A percentile compares a stretch with the other conserved stretches of the same genome.
Evolutionary conservation across 805 yeast genomes (phyloP).

Genomic region (Hanseniaspora taiwanica): DNA sequence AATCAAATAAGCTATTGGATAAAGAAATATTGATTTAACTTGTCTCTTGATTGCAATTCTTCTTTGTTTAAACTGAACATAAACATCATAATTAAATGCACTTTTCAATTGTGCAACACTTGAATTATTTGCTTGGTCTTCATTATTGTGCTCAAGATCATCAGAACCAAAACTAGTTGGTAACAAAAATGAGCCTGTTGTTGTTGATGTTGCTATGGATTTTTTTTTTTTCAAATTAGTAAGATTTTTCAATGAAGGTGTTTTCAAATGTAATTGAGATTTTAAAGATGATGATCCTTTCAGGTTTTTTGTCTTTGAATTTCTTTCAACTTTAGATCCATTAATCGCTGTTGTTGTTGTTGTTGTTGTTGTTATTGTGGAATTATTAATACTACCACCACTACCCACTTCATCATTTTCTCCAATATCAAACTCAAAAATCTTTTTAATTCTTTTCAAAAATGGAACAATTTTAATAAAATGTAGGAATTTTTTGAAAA

Average conservation of each 20-base stretch:
- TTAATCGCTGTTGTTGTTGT: no score
- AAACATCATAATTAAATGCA: constrained; percentile 28
- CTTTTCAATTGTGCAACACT: constrained; percentile 32
- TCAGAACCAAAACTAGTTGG: no score
- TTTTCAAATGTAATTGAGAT: neutral
- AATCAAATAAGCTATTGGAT: constrained; percentile 70
- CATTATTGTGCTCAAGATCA: neutral
- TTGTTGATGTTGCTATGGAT: no score
- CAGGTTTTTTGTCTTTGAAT: no score
- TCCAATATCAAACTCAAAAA: neutral
- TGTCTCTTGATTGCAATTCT: constrained; percentile 61
- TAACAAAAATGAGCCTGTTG: no score
- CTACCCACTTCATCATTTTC: neutral
- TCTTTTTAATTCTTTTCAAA: neutral
- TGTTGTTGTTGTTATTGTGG: no score
- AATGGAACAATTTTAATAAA: neutral
- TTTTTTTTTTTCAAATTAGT: no score
- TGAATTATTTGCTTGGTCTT: constrained; percentile 9
- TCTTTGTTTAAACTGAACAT: constrained; percentile 47
- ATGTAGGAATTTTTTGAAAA: neutral
- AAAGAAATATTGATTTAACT: constrained; percentile 65
- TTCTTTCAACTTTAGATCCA: no score
- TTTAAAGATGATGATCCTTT: no score
- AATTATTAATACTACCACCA: no score
- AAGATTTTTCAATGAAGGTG: neutral